phyloP scores from a whole-genome alignment of 495 filamentous ascomycete species.

The Beverwykella pulmonaria region DNA sequence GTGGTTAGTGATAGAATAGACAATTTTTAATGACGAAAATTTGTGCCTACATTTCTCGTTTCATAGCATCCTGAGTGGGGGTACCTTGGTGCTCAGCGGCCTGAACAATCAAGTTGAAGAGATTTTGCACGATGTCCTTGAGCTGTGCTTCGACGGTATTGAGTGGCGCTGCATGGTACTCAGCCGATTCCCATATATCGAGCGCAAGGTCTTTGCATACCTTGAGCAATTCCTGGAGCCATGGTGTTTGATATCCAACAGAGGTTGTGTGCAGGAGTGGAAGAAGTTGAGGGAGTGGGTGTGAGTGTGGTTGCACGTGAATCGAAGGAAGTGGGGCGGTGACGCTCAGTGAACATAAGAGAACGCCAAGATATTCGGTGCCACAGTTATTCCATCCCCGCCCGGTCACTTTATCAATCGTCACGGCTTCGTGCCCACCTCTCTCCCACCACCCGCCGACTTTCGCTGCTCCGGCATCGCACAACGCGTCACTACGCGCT shows the following conservation, averaged over 20 bases:
- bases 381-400: slow-evolving; percentile 32
- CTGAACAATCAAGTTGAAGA: slow-evolving; percentile 79
- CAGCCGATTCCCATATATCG: not conserved
- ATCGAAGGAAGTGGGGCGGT: not conserved
- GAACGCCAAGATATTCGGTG: not conserved
- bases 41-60: slow-evolving; percentile 59
- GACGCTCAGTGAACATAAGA: not conserved
- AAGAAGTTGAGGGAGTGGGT: too few species aligned
- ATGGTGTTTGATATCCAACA: not conserved
- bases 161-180: slow-evolving; percentile 2
- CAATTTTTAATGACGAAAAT: not conserved
- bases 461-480: not conserved
- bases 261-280: not conserved
- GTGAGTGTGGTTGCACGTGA: not conserved
- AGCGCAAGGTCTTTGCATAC: not conserved
- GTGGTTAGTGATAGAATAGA: not conserved
- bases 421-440: slow-evolving; percentile 22
- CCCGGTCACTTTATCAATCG: not conserved
- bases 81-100: slow-evolving; percentile 71
- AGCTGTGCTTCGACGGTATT: slow-evolving; percentile 52
- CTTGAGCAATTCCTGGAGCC: not conserved
- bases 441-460: too few species aligned
- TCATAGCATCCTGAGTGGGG: slow-evolving; percentile 62
- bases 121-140: slow-evolving; percentile 78
- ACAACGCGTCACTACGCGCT: not conserved